phyloP scores from a whole-genome alignment of 805 yeast species.

The Wickerhamomyces bisporus region DNA sequence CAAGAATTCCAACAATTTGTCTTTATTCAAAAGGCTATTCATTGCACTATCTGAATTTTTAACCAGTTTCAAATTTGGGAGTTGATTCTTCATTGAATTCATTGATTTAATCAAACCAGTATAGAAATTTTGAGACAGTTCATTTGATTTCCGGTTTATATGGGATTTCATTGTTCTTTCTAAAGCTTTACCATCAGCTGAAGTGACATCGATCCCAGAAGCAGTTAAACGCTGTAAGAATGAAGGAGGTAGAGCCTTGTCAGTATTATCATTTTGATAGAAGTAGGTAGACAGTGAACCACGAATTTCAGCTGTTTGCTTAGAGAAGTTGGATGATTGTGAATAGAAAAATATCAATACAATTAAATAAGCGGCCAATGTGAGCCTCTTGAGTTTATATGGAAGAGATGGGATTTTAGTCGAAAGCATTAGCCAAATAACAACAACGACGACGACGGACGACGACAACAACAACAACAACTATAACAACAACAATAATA shows the following conservation, averaged over 20 bases:
- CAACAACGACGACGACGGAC: no score
- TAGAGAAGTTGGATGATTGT: neutral
- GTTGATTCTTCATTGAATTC: neutral
- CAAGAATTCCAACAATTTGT: neutral
- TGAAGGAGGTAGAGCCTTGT: neutral
- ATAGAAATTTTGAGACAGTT: neutral
- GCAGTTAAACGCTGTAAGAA: neutral
- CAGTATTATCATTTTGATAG: neutral
- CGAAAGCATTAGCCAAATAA: no score
- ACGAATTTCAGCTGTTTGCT: neutral
- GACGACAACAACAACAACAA: no score
- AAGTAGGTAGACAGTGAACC: neutral
- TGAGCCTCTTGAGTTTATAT: neutral
- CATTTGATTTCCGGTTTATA: neutral
- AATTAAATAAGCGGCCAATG: neutral
- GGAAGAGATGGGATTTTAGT: neutral
- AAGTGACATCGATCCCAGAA: neutral
- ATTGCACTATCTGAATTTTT: neutral
- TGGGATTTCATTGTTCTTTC: neutral
- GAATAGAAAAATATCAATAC: neutral
- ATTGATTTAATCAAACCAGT: neutral
- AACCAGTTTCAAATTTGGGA: neutral
- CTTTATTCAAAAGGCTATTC: neutral
- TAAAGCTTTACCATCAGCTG: neutral
- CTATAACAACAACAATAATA: no score